Conservation (phyloP, 495 filamentous ascomycete genomes). For the Xylaria palmicola region DNA sequence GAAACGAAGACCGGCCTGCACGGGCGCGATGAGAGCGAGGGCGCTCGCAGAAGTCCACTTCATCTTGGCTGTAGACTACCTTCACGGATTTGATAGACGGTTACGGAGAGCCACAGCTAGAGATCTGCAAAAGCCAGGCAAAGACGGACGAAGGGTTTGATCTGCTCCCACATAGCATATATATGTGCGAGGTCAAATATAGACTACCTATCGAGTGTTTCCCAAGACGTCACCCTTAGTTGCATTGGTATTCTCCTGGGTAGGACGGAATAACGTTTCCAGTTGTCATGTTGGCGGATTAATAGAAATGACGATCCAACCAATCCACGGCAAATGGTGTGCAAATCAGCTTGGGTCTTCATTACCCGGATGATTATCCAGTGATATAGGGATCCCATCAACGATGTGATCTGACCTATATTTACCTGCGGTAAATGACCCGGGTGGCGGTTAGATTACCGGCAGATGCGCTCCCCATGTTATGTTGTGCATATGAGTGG, state of each 20-base stretch:
- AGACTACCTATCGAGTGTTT: not conserved
- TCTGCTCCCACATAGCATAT: not conserved
- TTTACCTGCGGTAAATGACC: slow-evolving; percentile 3
- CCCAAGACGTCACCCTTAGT: not conserved
- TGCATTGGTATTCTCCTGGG: not conserved
- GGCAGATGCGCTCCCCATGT: slow-evolving; percentile 1
- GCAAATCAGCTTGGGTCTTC: slow-evolving; percentile 10
- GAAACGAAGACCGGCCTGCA: slow-evolving; percentile 49
- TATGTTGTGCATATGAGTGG: not conserved
- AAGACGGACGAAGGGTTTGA: not conserved
- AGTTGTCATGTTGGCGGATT: not conserved
- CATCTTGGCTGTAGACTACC: slow-evolving; percentile 28
- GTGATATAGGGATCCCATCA: slow-evolving; percentile 1
- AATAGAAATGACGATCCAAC: slow-evolving; percentile 3
- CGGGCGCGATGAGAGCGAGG: slow-evolving; percentile 38
- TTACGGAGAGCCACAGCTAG: not conserved
- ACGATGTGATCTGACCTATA: slow-evolving; percentile 2
- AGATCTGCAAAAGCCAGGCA: not conserved
- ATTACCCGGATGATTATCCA: slow-evolving; percentile 16
- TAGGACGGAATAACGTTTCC: not conserved
- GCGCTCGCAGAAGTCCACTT: slow-evolving; percentile 42
- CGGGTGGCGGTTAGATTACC: not conserved
- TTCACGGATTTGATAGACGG: not conserved
- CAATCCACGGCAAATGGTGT: slow-evolving; percentile 11
- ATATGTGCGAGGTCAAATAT: slow-evolving; percentile 1